A percentile compares a stretch with the other conserved stretches of the same genome.
Evolutionary conservation across 805 yeast species (phyloP).

Genomic region (Groenewaldozyma salmanticensis): DNA sequence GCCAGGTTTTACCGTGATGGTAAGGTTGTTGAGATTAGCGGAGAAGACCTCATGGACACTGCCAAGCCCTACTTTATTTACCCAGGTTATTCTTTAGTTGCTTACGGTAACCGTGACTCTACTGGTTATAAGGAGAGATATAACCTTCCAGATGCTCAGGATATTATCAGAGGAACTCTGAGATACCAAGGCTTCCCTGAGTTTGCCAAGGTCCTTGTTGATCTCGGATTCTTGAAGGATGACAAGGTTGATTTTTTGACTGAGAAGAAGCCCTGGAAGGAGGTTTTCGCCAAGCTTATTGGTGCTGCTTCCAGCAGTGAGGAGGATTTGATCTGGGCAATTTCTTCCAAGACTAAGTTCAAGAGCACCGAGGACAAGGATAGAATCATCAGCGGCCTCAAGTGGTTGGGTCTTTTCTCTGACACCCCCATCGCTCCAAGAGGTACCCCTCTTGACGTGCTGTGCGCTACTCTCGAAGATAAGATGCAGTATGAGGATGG

Average conservation of each 20-base stretch:
- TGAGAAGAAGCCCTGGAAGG: slow-evolving; percentile 66
- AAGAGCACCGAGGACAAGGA: slow-evolving; percentile 72
- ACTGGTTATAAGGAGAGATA: slow-evolving; percentile 88
- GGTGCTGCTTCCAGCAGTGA: slow-evolving; percentile 64
- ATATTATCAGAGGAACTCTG: slow-evolving; percentile 92
- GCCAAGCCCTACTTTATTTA: slow-evolving; percentile 92
- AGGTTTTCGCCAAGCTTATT: slow-evolving; percentile 66
- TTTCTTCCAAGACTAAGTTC: slow-evolving; percentile 70
- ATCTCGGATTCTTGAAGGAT: slow-evolving; percentile 84
- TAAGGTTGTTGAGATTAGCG: slow-evolving; percentile 62
- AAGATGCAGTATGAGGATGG: slow-evolving; percentile 93
- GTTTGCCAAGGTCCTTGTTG: slow-evolving; percentile 90
- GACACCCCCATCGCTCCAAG: slow-evolving; percentile 70
- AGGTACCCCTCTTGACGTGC: slow-evolving; percentile 89
- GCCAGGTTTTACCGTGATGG: slow-evolving; percentile 89
- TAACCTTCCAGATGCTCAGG: slow-evolving; percentile 93
- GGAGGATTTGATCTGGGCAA: slow-evolving; percentile 64
- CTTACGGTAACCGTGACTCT: slow-evolving; percentile 98
- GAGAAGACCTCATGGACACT: slow-evolving; percentile 89
- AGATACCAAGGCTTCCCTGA: slow-evolving; percentile 99
- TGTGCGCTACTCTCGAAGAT: slow-evolving; percentile 92
- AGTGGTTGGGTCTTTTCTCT: slow-evolving; percentile 91
- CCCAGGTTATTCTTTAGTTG: slow-evolving; percentile 91
- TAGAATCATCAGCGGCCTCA: slow-evolving; percentile 79
- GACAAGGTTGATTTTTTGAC: slow-evolving; percentile 52